Evolutionary conservation across 2,329 filamentous ascomycete species (phyloP).

Genomic region (Colletotrichum liriopes): DNA sequence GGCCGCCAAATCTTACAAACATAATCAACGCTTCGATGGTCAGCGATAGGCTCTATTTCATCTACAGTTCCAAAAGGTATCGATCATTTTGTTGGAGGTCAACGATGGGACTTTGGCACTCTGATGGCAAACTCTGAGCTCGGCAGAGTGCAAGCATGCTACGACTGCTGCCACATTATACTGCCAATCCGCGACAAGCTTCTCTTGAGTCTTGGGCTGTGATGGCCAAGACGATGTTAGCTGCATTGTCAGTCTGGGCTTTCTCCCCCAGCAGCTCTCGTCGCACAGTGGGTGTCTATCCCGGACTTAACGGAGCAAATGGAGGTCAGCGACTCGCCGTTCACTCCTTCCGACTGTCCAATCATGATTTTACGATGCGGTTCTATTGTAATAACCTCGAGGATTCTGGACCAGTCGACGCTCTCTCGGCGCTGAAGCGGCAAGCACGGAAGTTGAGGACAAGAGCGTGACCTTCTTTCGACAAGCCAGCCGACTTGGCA

Average conservation of each 20-base stretch:
- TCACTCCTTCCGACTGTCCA: not conserved
- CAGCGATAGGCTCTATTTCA: not conserved
- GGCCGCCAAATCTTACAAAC: not conserved
- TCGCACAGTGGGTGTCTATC: not conserved
- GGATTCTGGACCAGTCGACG: not conserved
- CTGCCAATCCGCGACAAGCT: not conserved
- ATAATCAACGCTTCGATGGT: not conserved
- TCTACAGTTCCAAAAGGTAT: not conserved
- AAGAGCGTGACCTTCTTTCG: not conserved
- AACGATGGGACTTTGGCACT: not conserved
- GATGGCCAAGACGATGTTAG: not conserved
- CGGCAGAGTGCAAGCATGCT: not conserved
- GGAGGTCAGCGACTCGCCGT: not conserved
- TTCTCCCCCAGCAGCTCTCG: not conserved
- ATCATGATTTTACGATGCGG: not conserved
- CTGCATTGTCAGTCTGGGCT: not conserved
- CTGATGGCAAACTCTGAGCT: not conserved
- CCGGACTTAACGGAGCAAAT: slow-evolving; percentile 1
- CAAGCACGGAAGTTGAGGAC: not conserved
- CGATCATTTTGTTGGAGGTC: not conserved
- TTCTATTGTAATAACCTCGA: not conserved
- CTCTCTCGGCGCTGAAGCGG: not conserved
- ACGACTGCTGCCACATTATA: not conserved
- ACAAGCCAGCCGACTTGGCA: not conserved
- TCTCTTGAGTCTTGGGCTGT: not conserved